These are phyloP conservation scores for Aspergillus udagawae DNA, from an alignment of 2,329 filamentous ascomycete genomes.

Conservation along the genomic window DNA sequence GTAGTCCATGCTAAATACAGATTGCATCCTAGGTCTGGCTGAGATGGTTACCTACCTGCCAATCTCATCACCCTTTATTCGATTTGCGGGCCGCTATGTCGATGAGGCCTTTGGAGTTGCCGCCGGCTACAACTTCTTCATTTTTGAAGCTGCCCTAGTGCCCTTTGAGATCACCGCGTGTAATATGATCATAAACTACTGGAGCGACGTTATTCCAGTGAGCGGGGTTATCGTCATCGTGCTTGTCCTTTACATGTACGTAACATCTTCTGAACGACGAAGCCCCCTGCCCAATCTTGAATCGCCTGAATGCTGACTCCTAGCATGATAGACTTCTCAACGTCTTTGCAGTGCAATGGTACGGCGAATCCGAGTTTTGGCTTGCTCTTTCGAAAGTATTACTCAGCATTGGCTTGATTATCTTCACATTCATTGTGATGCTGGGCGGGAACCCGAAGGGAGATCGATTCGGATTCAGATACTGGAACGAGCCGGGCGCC, in stretches of 20 bases:
- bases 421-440: constrained; percentile 80
- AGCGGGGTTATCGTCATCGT: constrained; percentile 46
- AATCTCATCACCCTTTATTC: constrained; percentile 45
- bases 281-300: neutral
- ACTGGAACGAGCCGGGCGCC: constrained; percentile 63
- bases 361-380: constrained; percentile 74
- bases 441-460: constrained; percentile 72
- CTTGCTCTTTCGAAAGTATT: constrained; percentile 68
- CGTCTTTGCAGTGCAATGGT: constrained; percentile 68
- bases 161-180: constrained; percentile 52
- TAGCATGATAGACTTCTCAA: constrained; percentile 49
- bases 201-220: constrained; percentile 45
- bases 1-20: constrained; percentile 20
- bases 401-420: constrained; percentile 65
- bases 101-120: constrained; percentile 48
- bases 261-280: neutral
- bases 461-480: constrained; percentile 70
- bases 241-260: constrained; percentile 43
- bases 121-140: constrained; percentile 50
- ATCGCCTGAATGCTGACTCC: neutral
- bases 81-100: constrained; percentile 46
- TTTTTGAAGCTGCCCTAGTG: constrained; percentile 49
- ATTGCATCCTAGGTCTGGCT: constrained; percentile 35
- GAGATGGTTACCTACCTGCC: constrained; percentile 51
- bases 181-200: constrained; percentile 49